Percentiles rank a stretch among this genome's conserved stretches.
Evolutionary conservation across 1,284 basidiomycete genomes (phyloP).

Genomic region (Mrakiaceae sp.): DNA sequence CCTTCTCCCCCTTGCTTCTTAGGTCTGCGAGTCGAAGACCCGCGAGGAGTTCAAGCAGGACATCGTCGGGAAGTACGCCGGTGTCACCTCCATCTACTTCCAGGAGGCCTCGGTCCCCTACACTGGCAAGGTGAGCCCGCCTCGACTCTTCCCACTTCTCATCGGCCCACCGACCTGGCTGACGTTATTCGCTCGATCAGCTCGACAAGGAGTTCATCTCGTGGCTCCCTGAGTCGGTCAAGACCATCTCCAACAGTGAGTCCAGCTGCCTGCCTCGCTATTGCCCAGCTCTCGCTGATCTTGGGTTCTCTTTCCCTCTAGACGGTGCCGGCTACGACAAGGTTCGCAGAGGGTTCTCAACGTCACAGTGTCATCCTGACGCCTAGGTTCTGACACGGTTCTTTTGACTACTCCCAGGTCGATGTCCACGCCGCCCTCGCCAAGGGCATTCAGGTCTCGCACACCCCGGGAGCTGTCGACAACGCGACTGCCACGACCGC

Average conservation of each 20-base stretch:
- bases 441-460: slow-evolving; percentile 70
- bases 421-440: slow-evolving; percentile 62
- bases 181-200: slow-evolving; percentile 42
- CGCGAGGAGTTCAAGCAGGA: slow-evolving; percentile 58
- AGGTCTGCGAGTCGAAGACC: slow-evolving; percentile 51
- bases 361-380: not conserved
- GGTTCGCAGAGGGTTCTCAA: too few species aligned
- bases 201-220: slow-evolving; percentile 64
- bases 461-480: slow-evolving; percentile 83
- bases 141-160: not conserved
- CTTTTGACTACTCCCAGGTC: slow-evolving; percentile 31
- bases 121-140: slow-evolving; percentile 20
- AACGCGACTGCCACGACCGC: slow-evolving; percentile 84
- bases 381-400: not conserved
- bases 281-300: not conserved
- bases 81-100: slow-evolving; percentile 66
- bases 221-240: slow-evolving; percentile 53
- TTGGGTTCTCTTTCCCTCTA: not conserved
- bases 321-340: slow-evolving; percentile 11
- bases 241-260: slow-evolving; percentile 65
- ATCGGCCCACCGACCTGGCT: slow-evolving; percentile 17
- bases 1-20: not conserved
- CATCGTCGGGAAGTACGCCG: slow-evolving; percentile 56
- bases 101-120: slow-evolving; percentile 33
- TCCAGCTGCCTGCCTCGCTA: not conserved